Base-by-base conservation (phyloP, 1,284 basidiomycete species). In the Boletus calvinii region DNA sequence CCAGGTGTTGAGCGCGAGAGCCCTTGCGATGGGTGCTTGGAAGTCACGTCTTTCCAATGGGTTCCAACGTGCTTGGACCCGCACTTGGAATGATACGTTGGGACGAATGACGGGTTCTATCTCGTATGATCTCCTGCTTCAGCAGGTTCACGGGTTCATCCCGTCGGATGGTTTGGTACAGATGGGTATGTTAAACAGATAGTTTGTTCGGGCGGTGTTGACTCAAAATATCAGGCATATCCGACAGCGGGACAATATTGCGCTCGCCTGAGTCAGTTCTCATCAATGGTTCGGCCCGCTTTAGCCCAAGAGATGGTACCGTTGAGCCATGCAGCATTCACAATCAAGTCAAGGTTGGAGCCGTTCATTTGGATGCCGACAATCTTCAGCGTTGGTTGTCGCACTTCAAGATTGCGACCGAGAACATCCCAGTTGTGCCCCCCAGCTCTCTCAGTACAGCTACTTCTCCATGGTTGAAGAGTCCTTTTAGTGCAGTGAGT, bases 1-100 rank as follows among this genome's bases (percentile, higher is more conserved):
- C n/a, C n/a, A n/a, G n/a, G n/a, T n/a, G n/a, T n/a, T n/a, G n/a
- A n/a, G n/a, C n/a, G n/a, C n/a, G 70, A 75, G 54, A 77, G 81
- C 57, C 11, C 63, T 68, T 29, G 70, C 66, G 3, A 76, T 85
- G 66, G 75, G 77, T 2, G 77, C 79, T 15, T 85, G 81, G 83
- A 83, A 79, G 60, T 77, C 75, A 18, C 77, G 83, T 36, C 66
- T 89, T 48, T 74, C 75, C 40, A 77, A 75, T 47, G 83, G 85
- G 57, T 72, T 87, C 44, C 75, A 72, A 35, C 74, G 87, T 49
- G 80, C 85, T 37, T 79, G 85, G 75, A 76, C 74, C 13, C 74
- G 85, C 52, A 81, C 85, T 36, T 79, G 86, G 75, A 81, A 86
- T 52, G 75, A 80, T 46, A 86, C 85, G 26, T 79, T 85, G 74